A percentile compares a stretch with the other conserved stretches of the same genome.
phyloP scores from a whole-genome alignment of 352 stramenopile species.

The Globisporangium heterothallicum region DNA sequence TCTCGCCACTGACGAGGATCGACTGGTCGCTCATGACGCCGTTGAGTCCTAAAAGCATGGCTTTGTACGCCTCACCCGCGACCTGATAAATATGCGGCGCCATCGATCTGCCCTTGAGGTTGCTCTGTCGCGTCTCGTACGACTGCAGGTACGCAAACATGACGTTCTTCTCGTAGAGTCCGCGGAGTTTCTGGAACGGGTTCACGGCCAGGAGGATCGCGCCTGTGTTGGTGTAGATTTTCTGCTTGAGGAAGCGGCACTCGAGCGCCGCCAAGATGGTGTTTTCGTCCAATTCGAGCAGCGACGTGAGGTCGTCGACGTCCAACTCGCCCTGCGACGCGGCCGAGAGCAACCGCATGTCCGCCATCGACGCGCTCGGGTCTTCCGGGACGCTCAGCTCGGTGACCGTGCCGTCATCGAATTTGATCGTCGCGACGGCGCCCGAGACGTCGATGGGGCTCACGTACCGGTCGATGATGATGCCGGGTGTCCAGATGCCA shows the following conservation, averaged over 20 bases:
- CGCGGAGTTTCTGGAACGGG: constrained; percentile 67
- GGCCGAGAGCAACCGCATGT: constrained; percentile 24
- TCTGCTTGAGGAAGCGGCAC: constrained; percentile 57
- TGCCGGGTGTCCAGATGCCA: constrained; percentile 42
- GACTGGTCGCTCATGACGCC: constrained; percentile 64
- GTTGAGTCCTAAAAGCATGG: constrained; percentile 66
- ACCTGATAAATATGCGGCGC: constrained; percentile 84
- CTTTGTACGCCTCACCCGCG: constrained; percentile 72
- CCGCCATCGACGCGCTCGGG: constrained; percentile 14
- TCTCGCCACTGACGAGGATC: constrained; percentile 85
- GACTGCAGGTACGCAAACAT: constrained; percentile 63
- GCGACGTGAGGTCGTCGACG: constrained; percentile 79
- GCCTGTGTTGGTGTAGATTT: constrained; percentile 86
- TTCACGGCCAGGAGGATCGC: constrained; percentile 81
- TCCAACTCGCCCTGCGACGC: constrained; percentile 20
- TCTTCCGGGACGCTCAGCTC: constrained; percentile 44
- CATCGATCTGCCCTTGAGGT: constrained; percentile 28
- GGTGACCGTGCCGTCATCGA: constrained; percentile 47
- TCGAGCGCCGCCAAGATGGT: constrained; percentile 66
- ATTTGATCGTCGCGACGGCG: constrained; percentile 56
- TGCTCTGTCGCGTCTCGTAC: constrained; percentile 38
- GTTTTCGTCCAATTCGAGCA: constrained; percentile 72
- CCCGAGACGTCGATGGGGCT: constrained; percentile 44
- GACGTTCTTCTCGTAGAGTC: constrained; percentile 50
- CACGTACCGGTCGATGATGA: constrained; percentile 60